Conservation (phyloP, 2,329 filamentous ascomycete genomes). For the Akanthomyces lecanii region DNA sequence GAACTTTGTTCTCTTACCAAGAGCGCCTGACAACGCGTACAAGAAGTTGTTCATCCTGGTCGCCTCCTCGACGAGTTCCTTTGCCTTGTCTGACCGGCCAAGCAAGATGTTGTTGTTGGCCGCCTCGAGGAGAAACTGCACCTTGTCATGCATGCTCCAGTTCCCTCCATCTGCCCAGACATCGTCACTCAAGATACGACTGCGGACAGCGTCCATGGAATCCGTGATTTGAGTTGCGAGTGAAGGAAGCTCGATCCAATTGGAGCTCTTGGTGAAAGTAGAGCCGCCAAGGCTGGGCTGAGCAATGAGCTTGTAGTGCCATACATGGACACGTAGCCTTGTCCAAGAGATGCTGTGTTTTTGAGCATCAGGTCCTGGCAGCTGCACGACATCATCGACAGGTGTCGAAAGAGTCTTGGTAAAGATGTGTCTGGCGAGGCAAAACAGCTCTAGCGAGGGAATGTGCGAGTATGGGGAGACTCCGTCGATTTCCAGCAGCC, state of each 20-base stretch:
- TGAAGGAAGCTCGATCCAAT: slow-evolving; percentile 56
- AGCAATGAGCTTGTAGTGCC: slow-evolving; percentile 58
- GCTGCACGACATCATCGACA: slow-evolving; percentile 24
- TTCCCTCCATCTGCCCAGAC: slow-evolving; percentile 34
- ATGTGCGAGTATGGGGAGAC: slow-evolving; percentile 81
- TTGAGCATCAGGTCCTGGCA: slow-evolving; percentile 32
- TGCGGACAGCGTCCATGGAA: slow-evolving; percentile 40
- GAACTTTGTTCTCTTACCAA: slow-evolving; percentile 81
- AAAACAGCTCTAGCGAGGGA: slow-evolving; percentile 78
- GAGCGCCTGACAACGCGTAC: slow-evolving; percentile 77
- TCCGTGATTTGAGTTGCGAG: slow-evolving; percentile 48
- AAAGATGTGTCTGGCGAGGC: slow-evolving; percentile 58
- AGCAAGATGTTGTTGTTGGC: slow-evolving; percentile 81
- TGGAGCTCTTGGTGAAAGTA: slow-evolving; percentile 51
- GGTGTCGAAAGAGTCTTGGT: slow-evolving; percentile 25
- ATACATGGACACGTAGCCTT: slow-evolving; percentile 67
- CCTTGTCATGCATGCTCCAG: slow-evolving; percentile 48
- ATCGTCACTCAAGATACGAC: slow-evolving; percentile 33
- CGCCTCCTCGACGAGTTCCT: slow-evolving; percentile 65
- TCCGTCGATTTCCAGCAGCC: slow-evolving; percentile 72
- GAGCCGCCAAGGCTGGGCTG: slow-evolving; percentile 54
- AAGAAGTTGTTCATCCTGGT: slow-evolving; percentile 64
- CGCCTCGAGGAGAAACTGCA: slow-evolving; percentile 74
- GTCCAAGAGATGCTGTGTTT: slow-evolving; percentile 52
- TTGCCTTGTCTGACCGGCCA: slow-evolving; percentile 72